Evolutionary conservation across 805 yeast genomes (phyloP).

Genomic region (Candida silvatica): DNA sequence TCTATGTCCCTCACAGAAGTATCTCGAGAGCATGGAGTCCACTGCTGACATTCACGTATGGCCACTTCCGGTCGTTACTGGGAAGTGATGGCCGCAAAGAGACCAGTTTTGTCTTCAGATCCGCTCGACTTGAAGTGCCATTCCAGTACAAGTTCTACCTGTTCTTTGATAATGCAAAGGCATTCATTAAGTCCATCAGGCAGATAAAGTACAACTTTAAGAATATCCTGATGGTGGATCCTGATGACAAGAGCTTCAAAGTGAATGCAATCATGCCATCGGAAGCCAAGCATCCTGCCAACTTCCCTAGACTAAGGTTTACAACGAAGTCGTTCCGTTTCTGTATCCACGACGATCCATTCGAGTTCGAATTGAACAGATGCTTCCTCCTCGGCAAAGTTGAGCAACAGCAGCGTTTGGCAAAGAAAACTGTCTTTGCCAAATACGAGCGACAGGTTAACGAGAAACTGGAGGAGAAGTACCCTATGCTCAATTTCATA

Average conservation of each 20-base stretch:
- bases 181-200: constrained; percentile 57
- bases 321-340: constrained; percentile 49
- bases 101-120: constrained; percentile 11
- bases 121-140: constrained; percentile 43
- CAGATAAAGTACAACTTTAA: constrained; percentile 35
- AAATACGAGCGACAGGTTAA: constrained; percentile 12
- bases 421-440: constrained; percentile 28
- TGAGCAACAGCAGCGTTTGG: constrained; percentile 58
- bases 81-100: constrained; percentile 1
- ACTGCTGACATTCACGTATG: constrained; percentile 13
- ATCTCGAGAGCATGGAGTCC: constrained; percentile 19
- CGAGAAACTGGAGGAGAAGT: constrained; percentile 25
- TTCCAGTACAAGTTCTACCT: constrained; percentile 68
- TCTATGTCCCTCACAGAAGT: constrained; percentile 22
- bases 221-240: constrained; percentile 15
- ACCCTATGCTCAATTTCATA: constrained; percentile 7
- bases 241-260: constrained; percentile 21
- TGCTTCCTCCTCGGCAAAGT: constrained; percentile 55
- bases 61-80: constrained; percentile 9
- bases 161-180: constrained; percentile 74
- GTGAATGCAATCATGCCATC: constrained; percentile 23
- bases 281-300: constrained; percentile 28
- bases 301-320: constrained; percentile 50
- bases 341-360: constrained; percentile 81
- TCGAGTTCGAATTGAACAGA: constrained; percentile 64